These are phyloP conservation scores for Gonapodya prolifera DNA, from an alignment of 192 early-diverging fungal species.

Conservation along the genomic window DNA sequence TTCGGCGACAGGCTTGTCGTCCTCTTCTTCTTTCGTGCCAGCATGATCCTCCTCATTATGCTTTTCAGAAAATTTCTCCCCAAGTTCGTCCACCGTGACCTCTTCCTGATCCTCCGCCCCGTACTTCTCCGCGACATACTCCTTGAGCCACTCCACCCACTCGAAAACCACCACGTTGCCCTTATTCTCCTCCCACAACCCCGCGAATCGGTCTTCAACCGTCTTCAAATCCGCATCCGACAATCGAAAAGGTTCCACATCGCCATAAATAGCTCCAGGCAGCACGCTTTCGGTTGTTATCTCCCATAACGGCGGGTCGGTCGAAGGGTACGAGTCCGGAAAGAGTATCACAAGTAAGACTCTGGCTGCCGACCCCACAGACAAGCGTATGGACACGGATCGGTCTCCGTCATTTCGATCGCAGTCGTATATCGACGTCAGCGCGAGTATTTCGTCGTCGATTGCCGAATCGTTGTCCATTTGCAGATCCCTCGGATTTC, in stretches of 20 bases:
- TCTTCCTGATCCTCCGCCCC: not conserved
- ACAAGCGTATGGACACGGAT: not conserved
- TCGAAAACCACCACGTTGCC: conserved; percentile 38
- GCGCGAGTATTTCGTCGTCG: not conserved
- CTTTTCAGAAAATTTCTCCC: conserved; percentile 10
- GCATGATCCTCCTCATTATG: conserved; percentile 8
- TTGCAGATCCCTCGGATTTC: not conserved
- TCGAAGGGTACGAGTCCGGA: not conserved
- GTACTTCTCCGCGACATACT: conserved; percentile 22
- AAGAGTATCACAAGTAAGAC: not conserved
- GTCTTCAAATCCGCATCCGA: not conserved
- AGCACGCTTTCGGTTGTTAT: not conserved
- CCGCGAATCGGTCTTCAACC: not conserved
- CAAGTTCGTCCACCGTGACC: not conserved
- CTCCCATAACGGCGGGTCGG: not conserved
- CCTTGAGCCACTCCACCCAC: conserved; percentile 47
- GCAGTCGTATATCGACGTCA: not conserved
- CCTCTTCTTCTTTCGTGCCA: not conserved
- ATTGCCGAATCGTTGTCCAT: not conserved
- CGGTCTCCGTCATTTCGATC: not conserved
- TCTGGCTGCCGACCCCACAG: not conserved
- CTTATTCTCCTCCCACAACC: not conserved
- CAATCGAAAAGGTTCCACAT: not conserved
- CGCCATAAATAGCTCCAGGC: not conserved
- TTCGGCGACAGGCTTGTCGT: not conserved